These are phyloP conservation scores for Beta lomatogona DNA, from an alignment of 179 eudicot species.

Conservation along the genomic window DNA sequence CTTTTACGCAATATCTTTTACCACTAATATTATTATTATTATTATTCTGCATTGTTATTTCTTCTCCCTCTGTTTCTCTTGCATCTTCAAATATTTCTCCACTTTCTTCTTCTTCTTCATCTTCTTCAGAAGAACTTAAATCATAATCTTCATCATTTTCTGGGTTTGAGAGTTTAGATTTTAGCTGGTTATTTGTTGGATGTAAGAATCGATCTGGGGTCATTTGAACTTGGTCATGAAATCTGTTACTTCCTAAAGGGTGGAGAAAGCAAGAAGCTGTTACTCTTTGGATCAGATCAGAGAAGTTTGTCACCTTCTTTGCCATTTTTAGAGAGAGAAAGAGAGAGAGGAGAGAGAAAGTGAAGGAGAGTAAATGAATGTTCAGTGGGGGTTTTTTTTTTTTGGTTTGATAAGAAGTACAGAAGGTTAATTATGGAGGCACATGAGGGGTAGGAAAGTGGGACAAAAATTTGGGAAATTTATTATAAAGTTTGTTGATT, in stretches of 20 bases:
- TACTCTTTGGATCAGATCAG: conserved; percentile 97
- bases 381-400: background rate
- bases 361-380: background rate
- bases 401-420: no score
- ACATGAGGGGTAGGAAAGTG: background rate
- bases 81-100: conserved; percentile 32
- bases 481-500: conserved; percentile 4
- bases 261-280: conserved; percentile 83
- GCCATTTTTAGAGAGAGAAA: conserved; percentile 27
- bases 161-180: conserved; percentile 9
- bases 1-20: background rate
- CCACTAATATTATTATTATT: background rate
- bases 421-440: background rate
- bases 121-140: conserved; percentile 22
- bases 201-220: conserved; percentile 33
- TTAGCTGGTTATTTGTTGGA: conserved; percentile 15
- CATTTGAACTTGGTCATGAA: conserved; percentile 26
- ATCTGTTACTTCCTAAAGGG: conserved; percentile 54
- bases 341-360: background rate
- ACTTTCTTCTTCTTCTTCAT: conserved; percentile 29
- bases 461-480: conserved; percentile 4
- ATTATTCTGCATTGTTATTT: background rate
- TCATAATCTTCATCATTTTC: conserved; percentile 14
- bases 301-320: conserved; percentile 63
- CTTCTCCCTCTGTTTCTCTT: conserved; percentile 19